Evolutionary conservation across 495 filamentous ascomycete species (phyloP), one percentile per base, ranked within the genome.

Genomic region (Sphaerosporella brunnea): DNA sequence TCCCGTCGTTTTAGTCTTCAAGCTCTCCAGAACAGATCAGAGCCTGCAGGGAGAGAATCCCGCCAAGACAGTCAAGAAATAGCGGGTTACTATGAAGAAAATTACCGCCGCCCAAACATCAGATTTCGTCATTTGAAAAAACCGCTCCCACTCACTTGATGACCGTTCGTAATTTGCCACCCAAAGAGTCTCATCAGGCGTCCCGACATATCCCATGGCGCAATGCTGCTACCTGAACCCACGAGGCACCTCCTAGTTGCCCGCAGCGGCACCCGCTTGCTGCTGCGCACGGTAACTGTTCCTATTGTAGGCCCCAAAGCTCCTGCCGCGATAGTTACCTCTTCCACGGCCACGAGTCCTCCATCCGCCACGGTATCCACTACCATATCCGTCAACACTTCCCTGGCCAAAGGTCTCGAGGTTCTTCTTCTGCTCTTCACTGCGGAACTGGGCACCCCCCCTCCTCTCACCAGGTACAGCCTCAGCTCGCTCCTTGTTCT

Each of bases 321-420:
- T 5, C 5, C 35, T 18, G 8, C 35, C 35, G 8, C 35, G 8
- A 18, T 11, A 37, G 7, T 23, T 23, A 4, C 80, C 78, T 60
- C 78, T 73, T 21, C 79, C 78, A 41, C 80, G 70, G 18, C 79
- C 78, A 35, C 81, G 73, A 15, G 79, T 77, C 37, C 79, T 73
- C 49, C 65, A 69, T 35, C 66, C 63, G 15, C 67, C 65, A 30
- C 74, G 64, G 8, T 67, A 59, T 28, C 67, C 63, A 4, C 64
- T 47, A 59, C 74, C 83, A 46, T 76, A 80, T 46, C 82, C 79
- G 58, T 99, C 90, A 15, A 99, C 88, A 54, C 84, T 94, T 36
- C 88, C 86, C 63, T 93, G 84, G n/a, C 90, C 90, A 55, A 99
- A 99, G 0, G 90, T 99, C 66, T 99, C 90, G 49, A 99, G 76